Base-by-base conservation (phyloP, 2,329 filamentous ascomycete genomes). In the Emericellopsis cladophorae region DNA sequence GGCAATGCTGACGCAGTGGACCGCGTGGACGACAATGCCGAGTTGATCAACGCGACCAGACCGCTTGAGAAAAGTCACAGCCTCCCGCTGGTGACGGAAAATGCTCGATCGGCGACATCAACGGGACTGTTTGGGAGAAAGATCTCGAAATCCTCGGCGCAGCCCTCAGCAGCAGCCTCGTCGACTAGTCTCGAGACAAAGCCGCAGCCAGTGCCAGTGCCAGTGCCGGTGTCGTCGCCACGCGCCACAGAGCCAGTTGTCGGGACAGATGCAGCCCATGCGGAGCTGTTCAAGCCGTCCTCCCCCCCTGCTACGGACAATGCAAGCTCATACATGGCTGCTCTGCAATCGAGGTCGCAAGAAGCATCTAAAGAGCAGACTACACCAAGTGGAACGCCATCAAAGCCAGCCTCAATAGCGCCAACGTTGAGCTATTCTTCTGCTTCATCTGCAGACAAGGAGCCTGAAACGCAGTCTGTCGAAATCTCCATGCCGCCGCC, bases 261-360 rank as follows among this genome's bases (percentile, higher is more conserved):
- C 7, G 77, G 74, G 24, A 77, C 79, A 1, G 80, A 87, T 50
- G 68, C 72, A 29, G 70, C 75, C 1, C 79, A 81, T 46, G 76
- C 78, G 16, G 81, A 87, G 45, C 67, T 78, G 11, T 73, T 74
- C 48, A 74, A 72, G 45, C 67, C 71, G 12, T 72, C 69, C 4
- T 73, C 72, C 26, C 68, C 70, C 5, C 70, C 73, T 2, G 26
- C 26, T 9, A 12, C 26, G 12, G 72, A 78, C 31, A 68, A 77
- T 52, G 81, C 81, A 21, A 68, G 71, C 18, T 74, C 67, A 47
- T 68, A 73, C 22, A 85, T 88, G 68, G 79, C 80, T 41, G 78
- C 76, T 32, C 65, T 85, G 32, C 77, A 81, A n/a, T 72, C 67
- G 15, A 68, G 74, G 15, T 76, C 81, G 1, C 68, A 74, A 31